A percentile compares a stretch with the other conserved stretches of the same genome.
Evolutionary conservation across 176 grass and related monocot species (phyloP).

Genomic region (Cenchrus purpureus): DNA sequence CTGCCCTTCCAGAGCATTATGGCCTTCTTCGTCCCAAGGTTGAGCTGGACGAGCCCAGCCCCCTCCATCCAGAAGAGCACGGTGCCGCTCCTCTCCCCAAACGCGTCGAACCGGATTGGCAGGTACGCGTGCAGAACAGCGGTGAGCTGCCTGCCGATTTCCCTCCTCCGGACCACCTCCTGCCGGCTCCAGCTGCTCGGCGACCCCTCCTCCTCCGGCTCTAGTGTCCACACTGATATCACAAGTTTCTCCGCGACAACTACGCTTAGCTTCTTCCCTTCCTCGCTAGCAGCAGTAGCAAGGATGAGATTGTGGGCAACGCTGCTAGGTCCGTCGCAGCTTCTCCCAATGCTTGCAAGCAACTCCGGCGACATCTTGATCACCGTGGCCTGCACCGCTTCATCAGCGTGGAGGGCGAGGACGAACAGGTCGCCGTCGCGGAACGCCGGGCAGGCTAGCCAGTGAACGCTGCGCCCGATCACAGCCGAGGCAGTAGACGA

Average conservation of each 20-base stretch:
- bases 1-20: neutral
- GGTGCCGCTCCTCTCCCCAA: slow-evolving; percentile 21
- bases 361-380: neutral
- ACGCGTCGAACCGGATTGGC: neutral
- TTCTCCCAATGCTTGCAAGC: fast-evolving
- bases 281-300: neutral
- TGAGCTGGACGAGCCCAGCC: neutral
- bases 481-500: neutral
- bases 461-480: neutral
- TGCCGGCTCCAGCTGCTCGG: neutral
- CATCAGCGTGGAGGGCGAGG: neutral
- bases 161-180: neutral
- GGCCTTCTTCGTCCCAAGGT: neutral
- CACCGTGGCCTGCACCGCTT: neutral
- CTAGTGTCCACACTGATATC: slow-evolving; percentile 18
- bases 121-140: neutral
- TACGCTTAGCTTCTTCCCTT: neutral
- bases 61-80: neutral
- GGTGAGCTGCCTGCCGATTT: neutral
- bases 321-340: neutral
- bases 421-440: neutral
- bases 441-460: neutral
- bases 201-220: neutral
- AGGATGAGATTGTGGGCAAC: neutral
- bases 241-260: neutral